A percentile compares a stretch with the other conserved stretches of the same genome.
phyloP scores from a whole-genome alignment of 768 basidiomycete species.

The Calocera cornea region DNA sequence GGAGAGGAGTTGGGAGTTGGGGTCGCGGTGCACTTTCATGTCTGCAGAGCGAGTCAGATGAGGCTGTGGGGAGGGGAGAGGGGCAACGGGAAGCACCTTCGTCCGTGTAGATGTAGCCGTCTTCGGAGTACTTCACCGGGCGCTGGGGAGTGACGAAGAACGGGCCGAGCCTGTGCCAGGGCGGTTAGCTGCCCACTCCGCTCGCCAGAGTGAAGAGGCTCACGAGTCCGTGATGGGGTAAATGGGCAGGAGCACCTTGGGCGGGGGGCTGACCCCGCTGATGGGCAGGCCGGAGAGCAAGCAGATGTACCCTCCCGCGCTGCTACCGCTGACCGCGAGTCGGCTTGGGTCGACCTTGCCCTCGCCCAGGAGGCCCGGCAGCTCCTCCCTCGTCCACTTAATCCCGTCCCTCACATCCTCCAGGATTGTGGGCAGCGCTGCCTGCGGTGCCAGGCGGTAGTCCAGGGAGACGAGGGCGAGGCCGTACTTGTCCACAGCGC shows the following conservation, averaged over 20 bases:
- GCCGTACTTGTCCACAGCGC: slow-evolving; percentile 13
- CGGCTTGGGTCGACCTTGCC: background rate
- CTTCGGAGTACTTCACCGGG: background rate
- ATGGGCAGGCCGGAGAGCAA: background rate
- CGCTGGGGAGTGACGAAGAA: background rate
- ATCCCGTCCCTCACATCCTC: slow-evolving; percentile 18
- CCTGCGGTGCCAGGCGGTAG: slow-evolving; percentile 26
- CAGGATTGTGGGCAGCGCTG: slow-evolving; percentile 23
- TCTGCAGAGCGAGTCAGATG: background rate
- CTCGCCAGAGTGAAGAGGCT: background rate
- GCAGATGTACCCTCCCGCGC: background rate
- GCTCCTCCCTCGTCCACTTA: slow-evolving; percentile 3
- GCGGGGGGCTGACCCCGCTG: background rate
- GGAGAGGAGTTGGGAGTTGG: background rate
- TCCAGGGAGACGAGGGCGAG: slow-evolving; percentile 23
- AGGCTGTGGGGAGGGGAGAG: background rate
- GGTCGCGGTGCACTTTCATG: background rate
- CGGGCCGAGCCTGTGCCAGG: background rate
- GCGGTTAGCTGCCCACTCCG: background rate
- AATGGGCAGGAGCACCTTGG: background rate
- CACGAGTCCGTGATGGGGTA: background rate
- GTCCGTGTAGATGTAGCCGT: background rate
- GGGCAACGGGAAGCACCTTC: background rate
- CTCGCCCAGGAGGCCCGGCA: background rate
- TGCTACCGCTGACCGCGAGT: background rate